Evolutionary conservation across 208 protist species (phyloP), one percentile per base, ranked within the genome.

Genomic region (Kentomonas sorsogonicus): DNA sequence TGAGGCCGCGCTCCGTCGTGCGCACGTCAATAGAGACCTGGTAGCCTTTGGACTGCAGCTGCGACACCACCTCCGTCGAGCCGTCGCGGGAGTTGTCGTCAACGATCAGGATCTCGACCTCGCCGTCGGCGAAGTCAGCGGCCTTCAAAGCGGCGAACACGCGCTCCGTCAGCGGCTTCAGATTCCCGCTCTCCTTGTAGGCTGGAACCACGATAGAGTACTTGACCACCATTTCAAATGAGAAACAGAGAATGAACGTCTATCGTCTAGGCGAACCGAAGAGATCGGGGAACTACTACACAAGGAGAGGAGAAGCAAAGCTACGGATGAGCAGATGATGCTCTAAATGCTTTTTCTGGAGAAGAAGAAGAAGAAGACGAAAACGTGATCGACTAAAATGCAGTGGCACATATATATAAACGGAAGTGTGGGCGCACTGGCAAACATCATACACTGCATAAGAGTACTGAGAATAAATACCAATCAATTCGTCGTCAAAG

Each of bases 41-140:
- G 63, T 77, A 91, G 15, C 86, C 83, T 34, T 85, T 77, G 26
- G 69, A 41, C 23, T 72, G 53, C 23, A 96, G 55, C 39, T 61
- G 66, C 46, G 77, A 9, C 29, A 93, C 73, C 22, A 80, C 75
- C 69, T 96, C 84, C 26, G 85, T 72, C 1, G 86, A 91, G n/a
- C 86, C 86, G 59, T 96, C 89, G 27, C 72, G 57, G 0, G 84
- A 93, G 72, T 96, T 96, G 59, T 96, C 89, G 45, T 96, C 89
- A 15, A 96, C 79, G 54, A 96, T 86, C 22, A 94, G 44, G 41
- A 96, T 80, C 72, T 94, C 86, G 1, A 79, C 65, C 3, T 77
- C 52, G 6, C 58, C 38, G 26, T 62, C 68, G 3, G 54, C 43
- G 53, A 86, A 73, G 0, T 72, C 74, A 13, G 71, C 53, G 27